Evolutionary conservation across 352 stramenopile genomes (phyloP).

Genomic region (Salisapilia sapeloensis): DNA sequence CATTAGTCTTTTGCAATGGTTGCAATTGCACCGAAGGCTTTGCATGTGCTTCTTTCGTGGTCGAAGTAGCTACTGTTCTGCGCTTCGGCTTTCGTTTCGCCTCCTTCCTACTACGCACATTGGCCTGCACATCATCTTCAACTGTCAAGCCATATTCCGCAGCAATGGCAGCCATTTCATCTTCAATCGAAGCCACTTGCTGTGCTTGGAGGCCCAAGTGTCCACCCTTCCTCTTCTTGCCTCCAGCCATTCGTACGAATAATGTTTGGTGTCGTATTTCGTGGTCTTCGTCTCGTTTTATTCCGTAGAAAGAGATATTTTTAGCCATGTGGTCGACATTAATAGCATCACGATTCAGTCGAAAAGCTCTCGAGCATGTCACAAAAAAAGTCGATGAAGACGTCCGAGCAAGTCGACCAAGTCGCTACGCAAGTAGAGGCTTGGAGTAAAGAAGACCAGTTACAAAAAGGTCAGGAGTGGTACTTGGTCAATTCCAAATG

Average conservation of each 20-base stretch:
- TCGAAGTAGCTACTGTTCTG: constrained; percentile 12
- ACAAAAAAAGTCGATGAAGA: no score
- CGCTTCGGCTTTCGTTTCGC: constrained; percentile 25
- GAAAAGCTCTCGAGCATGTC: no score
- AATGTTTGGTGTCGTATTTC: no score
- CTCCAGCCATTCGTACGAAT: background rate
- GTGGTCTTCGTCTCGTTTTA: no score
- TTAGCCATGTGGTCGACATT: no score
- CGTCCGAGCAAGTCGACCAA: no score
- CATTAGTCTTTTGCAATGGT: background rate
- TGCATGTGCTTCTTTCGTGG: constrained; percentile 3
- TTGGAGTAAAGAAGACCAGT: no score
- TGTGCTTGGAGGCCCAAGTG: constrained; percentile 49
- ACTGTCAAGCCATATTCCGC: constrained; percentile 62
- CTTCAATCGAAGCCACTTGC: constrained; percentile 76
- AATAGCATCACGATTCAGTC: no score
- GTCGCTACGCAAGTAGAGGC: no score
- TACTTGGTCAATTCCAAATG: constrained; percentile 32
- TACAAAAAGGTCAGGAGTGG: constrained; percentile 37
- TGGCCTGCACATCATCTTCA: constrained; percentile 39
- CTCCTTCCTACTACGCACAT: constrained; percentile 28
- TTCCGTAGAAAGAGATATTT: no score
- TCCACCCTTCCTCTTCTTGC: constrained; percentile 67
- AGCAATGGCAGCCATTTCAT: constrained; percentile 66
- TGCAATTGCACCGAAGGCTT: constrained; percentile 4